Evolutionary conservation across 1,139 yeast species (phyloP), one percentile per base, ranked within the genome.

Genomic region (Ogataea hybrid): DNA sequence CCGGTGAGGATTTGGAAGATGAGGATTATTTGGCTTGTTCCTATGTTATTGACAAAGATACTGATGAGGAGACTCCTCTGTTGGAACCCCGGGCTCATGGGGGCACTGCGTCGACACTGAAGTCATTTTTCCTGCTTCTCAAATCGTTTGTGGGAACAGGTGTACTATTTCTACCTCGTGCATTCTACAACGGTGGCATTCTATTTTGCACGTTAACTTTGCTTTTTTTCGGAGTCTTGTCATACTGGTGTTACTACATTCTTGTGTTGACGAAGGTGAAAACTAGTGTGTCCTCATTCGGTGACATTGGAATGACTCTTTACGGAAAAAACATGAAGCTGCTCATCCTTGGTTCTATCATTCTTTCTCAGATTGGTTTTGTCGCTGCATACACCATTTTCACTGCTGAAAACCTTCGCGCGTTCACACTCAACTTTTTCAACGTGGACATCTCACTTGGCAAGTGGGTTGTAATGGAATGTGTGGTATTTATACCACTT

Each of bases 71-170:
- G 37, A 56, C 71, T 2, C 63, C 78, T 32, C 48, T 76, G 12
- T 54, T 39, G 23, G 45, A 35, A 3, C 16, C 44, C n/a, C 46
- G 44, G 23, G 46, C 53, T 30, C 61, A 63, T 14, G 63, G 49
- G 37, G 86, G 85, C 5, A 80, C 86, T 6, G 84, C 88, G 0
- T 77, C 87, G 1, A 82, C 85, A 5, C 47, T 68, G 21, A 83
- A 82, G 54, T 81, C 89, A 0, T 84, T 81, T 53, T 76, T 84
- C 48, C 64, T 84, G 39, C 68, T 84, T 46, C 70, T 84, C 53
- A 84, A 84, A 62, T 80, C 89, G 0, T 75, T 84, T 47, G 81
- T 84, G 11, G 94, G 94, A 0, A 82, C 90, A 0, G 94, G 94
- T n/a, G 79, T 84, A 3, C 64, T 84, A 15, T 84, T 84, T 51